Base-by-base conservation (phyloP, 495 filamentous ascomycete species). In the Tuber indicum region DNA sequence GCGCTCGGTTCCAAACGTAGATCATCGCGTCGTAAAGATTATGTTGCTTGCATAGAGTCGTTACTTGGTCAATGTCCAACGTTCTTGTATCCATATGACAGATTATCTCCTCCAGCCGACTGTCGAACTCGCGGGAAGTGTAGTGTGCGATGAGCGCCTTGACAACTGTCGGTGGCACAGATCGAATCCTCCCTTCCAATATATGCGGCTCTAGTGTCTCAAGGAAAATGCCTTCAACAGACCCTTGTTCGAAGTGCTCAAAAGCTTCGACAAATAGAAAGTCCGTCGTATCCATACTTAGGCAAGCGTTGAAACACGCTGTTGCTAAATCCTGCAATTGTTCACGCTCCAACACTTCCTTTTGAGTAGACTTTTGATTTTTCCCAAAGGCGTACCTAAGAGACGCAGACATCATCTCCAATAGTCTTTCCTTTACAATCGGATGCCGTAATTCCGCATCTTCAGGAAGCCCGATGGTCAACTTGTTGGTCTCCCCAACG, bases 371-470 rank as follows among this genome's bases (percentile, higher is more conserved):
- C 46, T 75, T 83, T 58, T 79, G 79, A 26, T 81, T 81, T 73
- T 90, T 91, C 7, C 89, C 89, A 84, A 98, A 97, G 2, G 91
- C 93, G 85, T 96, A 97, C 77, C 91, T 94, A 62, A 98, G 87
- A 16, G 96, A 98, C 17, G 96, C 96, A 72, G 92, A 90, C 84
- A 98, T 94, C 87, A 99, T 97, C 81, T 97, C 96, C 75, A 97
- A 86, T 10, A 99, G 86, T 82, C 93, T 96, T 76, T 97, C 94
- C 76, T 88, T 88, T 17, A 99, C 96, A 83, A 98, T 90, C 3
- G 88, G 87, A 82, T 97, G 94, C 72, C 96, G 88, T 62, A 91
- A 79, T 2, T 77, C 81, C 71, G 93, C 87, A 84, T 98, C 94
- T 81, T 97, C 95, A 0, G 96, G 96, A 26, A 99, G 87, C 8